phyloP scores from a whole-genome alignment of 2,329 filamentous ascomycete species.

The Beauveria pseudobassiana region DNA sequence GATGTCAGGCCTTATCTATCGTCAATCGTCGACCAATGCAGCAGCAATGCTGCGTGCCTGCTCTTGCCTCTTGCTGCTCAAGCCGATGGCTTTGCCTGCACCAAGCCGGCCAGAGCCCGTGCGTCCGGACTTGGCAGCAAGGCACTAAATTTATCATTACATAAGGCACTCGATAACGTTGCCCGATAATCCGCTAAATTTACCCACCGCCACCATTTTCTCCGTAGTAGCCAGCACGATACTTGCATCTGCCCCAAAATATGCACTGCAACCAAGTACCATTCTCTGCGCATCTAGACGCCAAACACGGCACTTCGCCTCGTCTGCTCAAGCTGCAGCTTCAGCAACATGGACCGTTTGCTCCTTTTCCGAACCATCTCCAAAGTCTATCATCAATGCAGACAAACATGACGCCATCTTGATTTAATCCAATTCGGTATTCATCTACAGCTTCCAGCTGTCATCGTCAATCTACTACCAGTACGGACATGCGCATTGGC shows the following conservation, averaged over 20 bases:
- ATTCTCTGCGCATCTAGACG: not conserved
- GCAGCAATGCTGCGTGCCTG: not conserved
- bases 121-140: slow-evolving; percentile 1
- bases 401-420: not conserved
- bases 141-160: too few relatives aligned
- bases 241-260: not conserved
- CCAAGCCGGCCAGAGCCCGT: not conserved
- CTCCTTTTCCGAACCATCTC: not conserved
- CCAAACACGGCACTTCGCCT: not conserved
- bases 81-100: not conserved
- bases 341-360: not conserved
- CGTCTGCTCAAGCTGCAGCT: not conserved
- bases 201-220: too few relatives aligned
- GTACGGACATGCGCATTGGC: not conserved
- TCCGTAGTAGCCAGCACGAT: too few relatives aligned
- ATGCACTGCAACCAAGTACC: not conserved
- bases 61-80: too few relatives aligned
- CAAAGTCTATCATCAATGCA: not conserved
- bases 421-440: not conserved
- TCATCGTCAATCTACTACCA: not conserved
- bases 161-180: too few relatives aligned
- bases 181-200: too few relatives aligned
- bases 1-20: not conserved
- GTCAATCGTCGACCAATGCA: too few relatives aligned
- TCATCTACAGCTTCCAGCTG: not conserved